phyloP scores from a whole-genome alignment of 345 rosid species.

The Brassica napus region Da-Ae NC_063436.1:49501-50000 shows the following conservation, averaged over 20 bases:
- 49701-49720: conserved; percentile 29
- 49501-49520: neutral
- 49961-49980: too few relatives aligned
- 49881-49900: too few relatives aligned
- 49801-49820: conserved; percentile 47
- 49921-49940: too few relatives aligned
- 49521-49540: conserved; percentile 35
- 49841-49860: neutral
- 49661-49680: neutral
- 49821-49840: conserved; percentile 40
- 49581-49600: neutral
- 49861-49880: too few relatives aligned
- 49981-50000: too few relatives aligned
- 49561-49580: neutral
- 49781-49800: conserved; percentile 46
- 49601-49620: neutral
- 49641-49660: neutral
- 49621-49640: too few relatives aligned
- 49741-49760: conserved; percentile 26
- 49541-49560: conserved; percentile 29
- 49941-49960: too few relatives aligned
- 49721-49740: conserved; percentile 34
- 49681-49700: neutral
- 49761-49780: neutral
- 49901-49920: too few relatives aligned